phyloP scores from a whole-genome alignment of 1,284 basidiomycete species.

The Heliocybe sulcata region DNA sequence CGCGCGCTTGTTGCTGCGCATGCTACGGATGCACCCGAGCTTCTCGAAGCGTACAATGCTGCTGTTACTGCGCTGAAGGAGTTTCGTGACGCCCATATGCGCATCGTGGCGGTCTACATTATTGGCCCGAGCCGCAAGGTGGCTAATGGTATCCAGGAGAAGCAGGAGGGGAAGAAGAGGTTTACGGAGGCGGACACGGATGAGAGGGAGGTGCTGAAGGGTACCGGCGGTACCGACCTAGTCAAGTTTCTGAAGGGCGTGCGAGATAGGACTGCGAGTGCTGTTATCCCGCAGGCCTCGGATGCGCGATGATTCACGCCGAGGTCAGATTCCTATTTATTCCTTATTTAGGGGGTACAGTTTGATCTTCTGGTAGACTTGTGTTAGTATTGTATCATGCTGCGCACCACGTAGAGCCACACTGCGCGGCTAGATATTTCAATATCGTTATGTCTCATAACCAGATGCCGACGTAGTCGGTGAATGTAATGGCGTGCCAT shows the following conservation, averaged over 20 bases:
- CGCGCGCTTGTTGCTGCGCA: conserved; percentile 39
- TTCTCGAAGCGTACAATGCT: conserved; percentile 65
- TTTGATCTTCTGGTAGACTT: too few species aligned
- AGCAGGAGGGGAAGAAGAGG: conserved; percentile 10
- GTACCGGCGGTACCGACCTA: conserved; percentile 84
- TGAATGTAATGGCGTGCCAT: background rate
- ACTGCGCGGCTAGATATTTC: background rate
- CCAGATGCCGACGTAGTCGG: background rate
- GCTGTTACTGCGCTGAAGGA: conserved; percentile 70
- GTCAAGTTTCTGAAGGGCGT: conserved; percentile 79
- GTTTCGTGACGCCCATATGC: conserved; percentile 85
- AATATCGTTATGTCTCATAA: too few species aligned
- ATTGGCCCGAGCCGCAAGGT: conserved; percentile 51
- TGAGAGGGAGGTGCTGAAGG: conserved; percentile 39
- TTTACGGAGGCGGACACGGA: conserved; percentile 14
- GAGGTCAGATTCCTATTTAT: background rate
- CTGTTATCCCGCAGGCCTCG: conserved; percentile 14
- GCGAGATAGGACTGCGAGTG: conserved; percentile 62
- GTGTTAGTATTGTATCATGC: background rate
- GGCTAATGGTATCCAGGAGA: conserved; percentile 13
- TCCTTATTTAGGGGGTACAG: too few species aligned
- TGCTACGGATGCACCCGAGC: conserved; percentile 19
- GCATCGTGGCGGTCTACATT: conserved; percentile 82
- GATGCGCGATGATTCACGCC: background rate
- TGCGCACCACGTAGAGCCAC: too few species aligned